Percentiles rank a stretch among this genome's conserved stretches.
These are phyloP conservation scores for Diaporthe velutina DNA, from an alignment of 2,329 filamentous ascomycete species.

Conservation along the genomic window DNA sequence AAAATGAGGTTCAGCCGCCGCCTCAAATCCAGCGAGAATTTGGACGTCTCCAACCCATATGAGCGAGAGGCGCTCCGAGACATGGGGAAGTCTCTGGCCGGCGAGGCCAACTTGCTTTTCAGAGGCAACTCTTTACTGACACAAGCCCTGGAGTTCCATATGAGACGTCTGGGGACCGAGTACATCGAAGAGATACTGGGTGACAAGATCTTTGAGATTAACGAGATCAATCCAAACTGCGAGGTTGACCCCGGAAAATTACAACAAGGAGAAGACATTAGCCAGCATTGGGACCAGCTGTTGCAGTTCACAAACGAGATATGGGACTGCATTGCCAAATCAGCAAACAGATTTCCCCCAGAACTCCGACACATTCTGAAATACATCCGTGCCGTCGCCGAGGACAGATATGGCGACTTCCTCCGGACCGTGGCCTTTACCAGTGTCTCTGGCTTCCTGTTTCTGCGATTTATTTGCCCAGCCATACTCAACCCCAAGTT, in stretches of 20 bases:
- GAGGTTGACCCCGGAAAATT: slow-evolving; percentile 94
- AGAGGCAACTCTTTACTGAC: slow-evolving; percentile 94
- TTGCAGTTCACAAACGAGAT: slow-evolving; percentile 83
- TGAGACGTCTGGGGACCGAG: slow-evolving; percentile 93
- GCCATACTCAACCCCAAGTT: slow-evolving; percentile 96
- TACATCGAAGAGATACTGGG: slow-evolving; percentile 89
- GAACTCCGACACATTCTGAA: slow-evolving; percentile 89
- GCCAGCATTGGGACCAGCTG: slow-evolving; percentile 85
- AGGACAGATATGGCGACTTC: slow-evolving; percentile 95
- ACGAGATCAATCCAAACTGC: slow-evolving; percentile 90
- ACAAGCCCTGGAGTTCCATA: slow-evolving; percentile 93
- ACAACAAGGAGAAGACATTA: slow-evolving; percentile 74
- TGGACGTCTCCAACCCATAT: slow-evolving; percentile 62
- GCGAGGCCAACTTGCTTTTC: slow-evolving; percentile 95
- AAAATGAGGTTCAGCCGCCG: slow-evolving; percentile 79
- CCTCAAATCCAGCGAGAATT: slow-evolving; percentile 78
- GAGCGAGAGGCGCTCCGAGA: slow-evolving; percentile 81
- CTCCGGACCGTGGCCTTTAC: slow-evolving; percentile 91
- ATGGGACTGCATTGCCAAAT: slow-evolving; percentile 85
- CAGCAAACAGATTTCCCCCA: slow-evolving; percentile 80
- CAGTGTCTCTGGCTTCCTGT: slow-evolving; percentile 94
- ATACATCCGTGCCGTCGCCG: slow-evolving; percentile 91
- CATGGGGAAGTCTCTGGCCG: slow-evolving; percentile 81
- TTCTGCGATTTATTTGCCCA: slow-evolving; percentile 94
- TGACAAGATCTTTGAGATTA: slow-evolving; percentile 90